Evolutionary conservation across 2,329 filamentous ascomycete genomes (phyloP), one percentile per base, ranked within the genome.

Genomic region (Aspergillus sclerotialis): DNA sequence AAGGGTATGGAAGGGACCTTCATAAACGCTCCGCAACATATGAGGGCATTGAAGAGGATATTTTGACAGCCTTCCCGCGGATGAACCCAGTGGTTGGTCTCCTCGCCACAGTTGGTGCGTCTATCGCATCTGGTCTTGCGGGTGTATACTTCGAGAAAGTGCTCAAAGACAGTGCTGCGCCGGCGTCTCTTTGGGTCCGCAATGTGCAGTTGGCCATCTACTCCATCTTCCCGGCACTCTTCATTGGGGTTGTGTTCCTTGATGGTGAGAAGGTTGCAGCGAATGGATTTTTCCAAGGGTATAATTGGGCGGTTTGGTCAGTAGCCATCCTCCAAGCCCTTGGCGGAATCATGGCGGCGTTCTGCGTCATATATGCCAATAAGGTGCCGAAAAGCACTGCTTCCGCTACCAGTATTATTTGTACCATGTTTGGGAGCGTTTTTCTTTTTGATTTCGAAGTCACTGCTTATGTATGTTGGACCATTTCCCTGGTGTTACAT

Each of bases 151-250:
- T 70, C 44, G 67, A 96, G 60, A 95, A 93, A 63, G 80, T 95
- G 3, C 70, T 96, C 36, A 94, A 93, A 59, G 84, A 94, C 45
- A 83, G 84, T n/a, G 73, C 76, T 0, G 73, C 74, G 2, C 74
- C 79, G 30, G 81, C 81, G 5, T 90, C 86, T 1, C 72, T 96
- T 10, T 98, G 92, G 92, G 81, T 92, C 28, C 81, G 92, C 42
- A 98, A 96, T 57, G 83, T 95, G 30, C 92, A 98, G 60, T 69
- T 98, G 15, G 89, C 88, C 1, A 85, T 95, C 55, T 98, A 94
- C 66, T 94, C 89, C 1, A 70, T 96, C 2, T 90, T 95, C 50
- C 87, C 90, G 0, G 84, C 89, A 1, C 70, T 95, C 1, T 78
- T 96, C 37, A 73, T 94, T 33, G 92, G 90, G 1, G 82, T 96